Percentiles rank a stretch among this genome's conserved stretches.
Evolutionary conservation across 2,329 filamentous ascomycete genomes (phyloP).

Genomic region (Phoma sp.): DNA sequence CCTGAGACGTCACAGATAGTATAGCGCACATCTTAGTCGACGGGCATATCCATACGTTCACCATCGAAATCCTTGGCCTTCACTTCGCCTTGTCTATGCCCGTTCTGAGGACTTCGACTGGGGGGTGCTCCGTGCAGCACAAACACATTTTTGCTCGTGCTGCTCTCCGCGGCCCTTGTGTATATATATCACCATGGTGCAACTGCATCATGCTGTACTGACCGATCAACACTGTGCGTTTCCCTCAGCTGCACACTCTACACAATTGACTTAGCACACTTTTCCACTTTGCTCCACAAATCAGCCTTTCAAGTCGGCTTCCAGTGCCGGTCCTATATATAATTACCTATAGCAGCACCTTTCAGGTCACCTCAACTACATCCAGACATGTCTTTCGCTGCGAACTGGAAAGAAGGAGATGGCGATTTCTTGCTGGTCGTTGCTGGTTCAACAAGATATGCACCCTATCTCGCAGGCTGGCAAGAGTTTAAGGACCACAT

Average conservation of each 20-base stretch:
- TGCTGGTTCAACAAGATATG: constrained; percentile 32
- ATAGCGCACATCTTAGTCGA: constrained; percentile 10
- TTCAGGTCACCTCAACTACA: background rate
- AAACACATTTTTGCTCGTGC: constrained; percentile 5
- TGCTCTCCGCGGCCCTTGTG: background rate
- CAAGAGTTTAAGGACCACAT: constrained; percentile 48
- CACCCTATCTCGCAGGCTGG: constrained; percentile 41
- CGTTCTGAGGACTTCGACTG: constrained; percentile 5
- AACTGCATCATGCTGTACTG: constrained; percentile 1
- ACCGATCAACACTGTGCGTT: background rate
- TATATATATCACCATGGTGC: constrained; percentile 13
- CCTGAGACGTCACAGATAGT: constrained; percentile 7
- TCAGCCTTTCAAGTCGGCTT: background rate
- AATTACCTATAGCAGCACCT: background rate
- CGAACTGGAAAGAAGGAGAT: constrained; percentile 24
- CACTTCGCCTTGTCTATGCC: constrained; percentile 1
- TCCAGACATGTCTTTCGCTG: constrained; percentile 20
- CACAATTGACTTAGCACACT: background rate
- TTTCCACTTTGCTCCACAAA: background rate
- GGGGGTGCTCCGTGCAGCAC: background rate
- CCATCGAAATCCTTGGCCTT: constrained; percentile 6
- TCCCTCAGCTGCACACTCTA: background rate
- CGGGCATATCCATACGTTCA: constrained; percentile 6
- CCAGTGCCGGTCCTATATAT: background rate
- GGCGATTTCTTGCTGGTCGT: constrained; percentile 41